Evolutionary conservation across 2,329 filamentous ascomycete genomes (phyloP), one percentile per base, ranked within the genome.

Genomic region (Leptosphaerulina australis): DNA sequence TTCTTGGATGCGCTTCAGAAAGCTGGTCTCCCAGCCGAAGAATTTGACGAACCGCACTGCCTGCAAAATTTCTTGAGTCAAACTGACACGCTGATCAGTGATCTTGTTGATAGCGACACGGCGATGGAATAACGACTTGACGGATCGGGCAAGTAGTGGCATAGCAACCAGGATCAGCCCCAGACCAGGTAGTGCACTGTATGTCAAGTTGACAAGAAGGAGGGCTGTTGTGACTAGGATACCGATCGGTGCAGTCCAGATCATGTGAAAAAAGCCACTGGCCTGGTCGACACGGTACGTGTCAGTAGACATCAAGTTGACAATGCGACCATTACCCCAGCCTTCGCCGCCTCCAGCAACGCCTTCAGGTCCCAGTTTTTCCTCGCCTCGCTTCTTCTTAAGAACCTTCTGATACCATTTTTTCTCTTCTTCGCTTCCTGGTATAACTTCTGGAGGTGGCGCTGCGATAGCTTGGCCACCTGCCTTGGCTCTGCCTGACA

Each of bases 11-110:
- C 91, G 85, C 40, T 85, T 80, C 10, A 97, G 77, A 67, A 97
- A 97, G 25, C 90, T 88, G 50, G 83, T 87, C 70, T 97, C 93
- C 93, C 93, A 97, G 6, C 91, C 92, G 68, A 97, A 97, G 72
- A 85, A 97, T 72, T 97, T 97, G 74, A 97, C 93, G 66, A 97
- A 97, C 20, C 92, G 84, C 18, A 97, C 92, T 0, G 91, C 90
- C 60, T 91, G 88, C 11, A 97, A 68, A 41, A 97, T 96, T 69
- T 97, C 93, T 68, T 97, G 92, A 0, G 91, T 97, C 25, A 97
- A 77, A 43, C 88, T 88, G 6, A 97, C 92, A 56, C 93, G 85
- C 74, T 95, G 89, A 69, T 97, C 93, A 2, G 93, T 97, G 53
- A 97, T 84, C 66, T 91, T 92, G 80, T 97, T 97, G 78, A 97